These are phyloP conservation scores for Cytospora piceicola DNA, from an alignment of 2,329 filamentous ascomycete genomes.

Conservation along the genomic window DNA sequence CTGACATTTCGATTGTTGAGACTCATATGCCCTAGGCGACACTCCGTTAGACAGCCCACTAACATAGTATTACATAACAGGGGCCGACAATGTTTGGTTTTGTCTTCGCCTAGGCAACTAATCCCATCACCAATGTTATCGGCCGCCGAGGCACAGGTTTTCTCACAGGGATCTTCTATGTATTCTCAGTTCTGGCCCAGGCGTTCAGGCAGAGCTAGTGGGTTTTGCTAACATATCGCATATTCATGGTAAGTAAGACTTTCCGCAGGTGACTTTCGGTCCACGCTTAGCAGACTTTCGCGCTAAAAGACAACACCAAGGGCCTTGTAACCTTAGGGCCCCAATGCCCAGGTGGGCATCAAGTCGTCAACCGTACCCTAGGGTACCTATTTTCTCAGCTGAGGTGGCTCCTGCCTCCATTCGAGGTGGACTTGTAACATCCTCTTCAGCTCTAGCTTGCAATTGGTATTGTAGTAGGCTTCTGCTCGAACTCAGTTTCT, in stretches of 20 bases:
- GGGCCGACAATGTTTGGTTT: slow-evolving; percentile 37
- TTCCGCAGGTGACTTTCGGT: not conserved
- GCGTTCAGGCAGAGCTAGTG: slow-evolving; percentile 57
- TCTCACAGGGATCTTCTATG: slow-evolving; percentile 57
- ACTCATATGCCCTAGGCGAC: not conserved
- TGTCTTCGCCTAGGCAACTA: slow-evolving; percentile 67
- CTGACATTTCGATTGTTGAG: too few species aligned
- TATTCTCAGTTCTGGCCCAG: slow-evolving; percentile 58
- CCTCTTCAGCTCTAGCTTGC: slow-evolving; percentile 42
- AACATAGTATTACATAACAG: not conserved
- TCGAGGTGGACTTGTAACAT: slow-evolving; percentile 22
- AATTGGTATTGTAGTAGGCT: slow-evolving; percentile 40
- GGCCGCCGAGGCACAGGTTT: slow-evolving; percentile 57
- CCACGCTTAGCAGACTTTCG: slow-evolving; percentile 27
- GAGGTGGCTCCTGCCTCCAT: slow-evolving; percentile 16
- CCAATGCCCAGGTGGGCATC: slow-evolving; percentile 19
- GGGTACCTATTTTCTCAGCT: slow-evolving; percentile 19
- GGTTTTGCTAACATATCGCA: slow-evolving; percentile 52
- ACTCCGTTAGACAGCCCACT: slow-evolving; percentile 42
- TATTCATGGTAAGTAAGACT: slow-evolving; percentile 37
- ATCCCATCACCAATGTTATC: slow-evolving; percentile 51
- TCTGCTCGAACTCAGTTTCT: slow-evolving; percentile 62
- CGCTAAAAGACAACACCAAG: slow-evolving; percentile 2
- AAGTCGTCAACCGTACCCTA: slow-evolving; percentile 17
- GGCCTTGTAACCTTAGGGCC: too few species aligned